Conservation (phyloP, 164 flowering plant species). For the Stephania japonica region DNA sequence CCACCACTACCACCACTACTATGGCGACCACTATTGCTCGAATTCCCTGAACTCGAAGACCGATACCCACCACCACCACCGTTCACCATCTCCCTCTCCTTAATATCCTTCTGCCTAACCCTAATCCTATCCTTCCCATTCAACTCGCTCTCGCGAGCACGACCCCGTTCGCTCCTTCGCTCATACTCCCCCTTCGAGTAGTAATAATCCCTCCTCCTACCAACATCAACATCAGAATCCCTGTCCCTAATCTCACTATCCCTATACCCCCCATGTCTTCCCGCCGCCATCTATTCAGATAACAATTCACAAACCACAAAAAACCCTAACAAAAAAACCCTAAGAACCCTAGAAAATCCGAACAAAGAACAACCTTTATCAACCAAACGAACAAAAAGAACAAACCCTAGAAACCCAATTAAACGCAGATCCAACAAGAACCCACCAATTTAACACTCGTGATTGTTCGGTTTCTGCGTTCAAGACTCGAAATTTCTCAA, state of each 20-base stretch:
- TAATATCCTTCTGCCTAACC: slow-evolving; percentile 39
- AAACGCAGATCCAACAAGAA: neutral
- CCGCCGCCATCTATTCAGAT: slow-evolving; percentile 59
- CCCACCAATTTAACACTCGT: neutral
- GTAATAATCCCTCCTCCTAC: slow-evolving; percentile 32
- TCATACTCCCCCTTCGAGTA: slow-evolving; percentile 38
- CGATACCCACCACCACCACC: slow-evolving; percentile 30
- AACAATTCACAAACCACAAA: slow-evolving; percentile 11
- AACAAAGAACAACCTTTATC: neutral
- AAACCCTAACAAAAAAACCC: neutral
- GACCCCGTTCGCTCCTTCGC: slow-evolving; percentile 22
- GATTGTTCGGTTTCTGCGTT: neutral
- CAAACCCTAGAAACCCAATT: neutral
- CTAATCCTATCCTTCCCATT: slow-evolving; percentile 26
- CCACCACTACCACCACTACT: slow-evolving; percentile 29
- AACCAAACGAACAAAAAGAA: neutral
- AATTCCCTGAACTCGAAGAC: slow-evolving; percentile 45
- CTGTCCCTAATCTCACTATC: slow-evolving; percentile 28
- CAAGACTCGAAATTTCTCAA: neutral
- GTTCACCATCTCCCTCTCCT: slow-evolving; percentile 35
- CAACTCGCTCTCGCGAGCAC: slow-evolving; percentile 18
- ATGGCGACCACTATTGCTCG: slow-evolving; percentile 41
- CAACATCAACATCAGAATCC: slow-evolving; percentile 37
- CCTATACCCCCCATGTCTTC: slow-evolving; percentile 24
- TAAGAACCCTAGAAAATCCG: neutral